Percentiles rank a stretch among this genome's conserved stretches.
These are phyloP conservation scores for Colletotrichum sp. DNA, from an alignment of 2,329 filamentous ascomycete genomes.

Conservation along the genomic window DNA sequence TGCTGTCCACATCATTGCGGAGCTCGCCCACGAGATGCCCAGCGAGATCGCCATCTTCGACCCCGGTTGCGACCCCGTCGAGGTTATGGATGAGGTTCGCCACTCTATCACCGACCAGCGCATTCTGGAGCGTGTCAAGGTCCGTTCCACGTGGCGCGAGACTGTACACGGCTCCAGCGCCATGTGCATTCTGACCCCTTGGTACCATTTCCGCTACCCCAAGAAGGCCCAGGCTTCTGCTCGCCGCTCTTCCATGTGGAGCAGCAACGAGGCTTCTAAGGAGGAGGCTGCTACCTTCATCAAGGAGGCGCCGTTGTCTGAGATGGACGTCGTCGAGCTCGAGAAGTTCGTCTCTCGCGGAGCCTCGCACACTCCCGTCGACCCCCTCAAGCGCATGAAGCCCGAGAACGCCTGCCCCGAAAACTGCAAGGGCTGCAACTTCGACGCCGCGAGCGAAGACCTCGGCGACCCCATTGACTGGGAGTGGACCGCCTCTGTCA, in stretches of 20 bases:
- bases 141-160: conserved; percentile 42
- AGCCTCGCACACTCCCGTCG: conserved; percentile 40
- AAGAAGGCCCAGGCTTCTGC: conserved; percentile 23
- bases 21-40: conserved; percentile 67
- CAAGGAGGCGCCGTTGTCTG: conserved; percentile 22
- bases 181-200: conserved; percentile 55
- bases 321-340: conserved; percentile 30
- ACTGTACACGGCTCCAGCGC: conserved; percentile 34
- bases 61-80: conserved; percentile 60
- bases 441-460: conserved; percentile 27
- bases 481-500: conserved; percentile 33
- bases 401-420: conserved; percentile 51
- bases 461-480: conserved; percentile 56
- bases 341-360: conserved; percentile 25
- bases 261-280: conserved; percentile 1
- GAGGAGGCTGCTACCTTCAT: conserved; percentile 17
- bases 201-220: conserved; percentile 51
- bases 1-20: conserved; percentile 69
- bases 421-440: conserved; percentile 52
- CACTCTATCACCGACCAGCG: conserved; percentile 52
- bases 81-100: conserved; percentile 56
- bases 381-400: conserved; percentile 43
- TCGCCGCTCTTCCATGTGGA: conserved; percentile 17
- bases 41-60: conserved; percentile 72
- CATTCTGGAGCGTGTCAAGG: conserved; percentile 63